Conservation (phyloP, 2,329 filamentous ascomycete genomes). For the Clonostachys sp. region DNA sequence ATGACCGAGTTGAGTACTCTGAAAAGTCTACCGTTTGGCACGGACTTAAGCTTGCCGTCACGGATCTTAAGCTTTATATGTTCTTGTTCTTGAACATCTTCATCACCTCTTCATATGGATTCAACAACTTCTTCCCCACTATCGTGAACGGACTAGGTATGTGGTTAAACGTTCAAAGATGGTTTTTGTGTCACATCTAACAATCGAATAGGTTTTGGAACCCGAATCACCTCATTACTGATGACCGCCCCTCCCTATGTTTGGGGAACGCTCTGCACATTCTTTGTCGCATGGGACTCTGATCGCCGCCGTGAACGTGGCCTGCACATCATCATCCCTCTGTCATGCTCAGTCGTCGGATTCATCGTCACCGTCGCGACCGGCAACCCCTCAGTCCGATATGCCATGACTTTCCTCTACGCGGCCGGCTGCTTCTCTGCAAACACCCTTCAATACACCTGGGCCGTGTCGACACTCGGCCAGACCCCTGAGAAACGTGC, state of each 20-base stretch:
- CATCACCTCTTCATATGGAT: not conserved
- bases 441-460: slow-evolving; percentile 26
- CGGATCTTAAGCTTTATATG: not conserved
- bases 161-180: not conserved
- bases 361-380: slow-evolving; percentile 13
- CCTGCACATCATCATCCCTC: slow-evolving; percentile 27
- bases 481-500: slow-evolving; percentile 25
- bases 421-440: slow-evolving; percentile 12
- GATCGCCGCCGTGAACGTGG: slow-evolving; percentile 38
- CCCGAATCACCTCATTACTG: slow-evolving; percentile 9
- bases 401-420: slow-evolving; percentile 11
- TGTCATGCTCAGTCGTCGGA: slow-evolving; percentile 8
- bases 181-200: too few species aligned
- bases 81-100: slow-evolving; percentile 2
- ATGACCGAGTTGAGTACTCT: not conserved
- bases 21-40: not conserved
- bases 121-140: slow-evolving; percentile 13
- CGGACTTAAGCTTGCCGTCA: slow-evolving; percentile 1
- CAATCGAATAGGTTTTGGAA: too few species aligned
- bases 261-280: slow-evolving; percentile 16
- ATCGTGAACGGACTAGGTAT: slow-evolving; percentile 13
- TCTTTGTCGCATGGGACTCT: slow-evolving; percentile 33
- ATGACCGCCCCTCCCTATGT: slow-evolving; percentile 17
- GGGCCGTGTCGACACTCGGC: slow-evolving; percentile 22
- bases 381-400: slow-evolving; percentile 6